Evolutionary conservation across 495 filamentous ascomycete genomes (phyloP).

Genomic region (Neurospora discreta): DNA sequence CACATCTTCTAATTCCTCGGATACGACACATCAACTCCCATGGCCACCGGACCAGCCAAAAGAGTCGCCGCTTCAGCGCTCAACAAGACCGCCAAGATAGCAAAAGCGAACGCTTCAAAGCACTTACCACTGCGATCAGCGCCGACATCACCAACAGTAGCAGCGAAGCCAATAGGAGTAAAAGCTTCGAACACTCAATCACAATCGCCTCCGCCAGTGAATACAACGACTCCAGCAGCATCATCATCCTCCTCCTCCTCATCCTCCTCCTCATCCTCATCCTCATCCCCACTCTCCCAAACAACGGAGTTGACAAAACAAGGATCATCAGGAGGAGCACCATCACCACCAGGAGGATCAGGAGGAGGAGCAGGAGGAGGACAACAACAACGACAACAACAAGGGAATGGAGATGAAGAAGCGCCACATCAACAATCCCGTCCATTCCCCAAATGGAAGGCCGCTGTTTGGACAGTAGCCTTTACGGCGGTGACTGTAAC

Average conservation of each 20-base stretch:
- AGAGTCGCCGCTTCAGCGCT: not conserved
- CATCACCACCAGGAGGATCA: not conserved
- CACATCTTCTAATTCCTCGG: not conserved
- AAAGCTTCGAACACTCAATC: not conserved
- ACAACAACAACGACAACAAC: not conserved
- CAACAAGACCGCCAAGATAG: not conserved
- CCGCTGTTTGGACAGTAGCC: slow-evolving; percentile 31
- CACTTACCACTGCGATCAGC: not conserved
- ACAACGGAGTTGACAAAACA: not conserved
- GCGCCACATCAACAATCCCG: not conserved
- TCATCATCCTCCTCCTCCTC: not conserved
- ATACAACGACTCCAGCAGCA: not conserved
- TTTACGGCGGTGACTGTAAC: slow-evolving; percentile 38
- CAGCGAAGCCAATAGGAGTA: not conserved
- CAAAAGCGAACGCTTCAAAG: not conserved
- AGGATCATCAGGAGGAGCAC: not conserved
- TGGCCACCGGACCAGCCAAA: not conserved
- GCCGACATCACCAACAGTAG: not conserved
- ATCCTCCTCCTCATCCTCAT: not conserved
- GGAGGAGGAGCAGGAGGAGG: not conserved
- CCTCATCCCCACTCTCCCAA: not conserved
- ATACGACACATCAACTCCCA: not conserved
- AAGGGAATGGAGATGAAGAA: not conserved
- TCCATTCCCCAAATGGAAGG: slow-evolving; percentile 19
- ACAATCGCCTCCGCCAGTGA: not conserved